A percentile compares a stretch with the other conserved stretches of the same genome.
Conservation (phyloP, 208 protist genomes). For the Trypanosoma melophagium region DNA sequence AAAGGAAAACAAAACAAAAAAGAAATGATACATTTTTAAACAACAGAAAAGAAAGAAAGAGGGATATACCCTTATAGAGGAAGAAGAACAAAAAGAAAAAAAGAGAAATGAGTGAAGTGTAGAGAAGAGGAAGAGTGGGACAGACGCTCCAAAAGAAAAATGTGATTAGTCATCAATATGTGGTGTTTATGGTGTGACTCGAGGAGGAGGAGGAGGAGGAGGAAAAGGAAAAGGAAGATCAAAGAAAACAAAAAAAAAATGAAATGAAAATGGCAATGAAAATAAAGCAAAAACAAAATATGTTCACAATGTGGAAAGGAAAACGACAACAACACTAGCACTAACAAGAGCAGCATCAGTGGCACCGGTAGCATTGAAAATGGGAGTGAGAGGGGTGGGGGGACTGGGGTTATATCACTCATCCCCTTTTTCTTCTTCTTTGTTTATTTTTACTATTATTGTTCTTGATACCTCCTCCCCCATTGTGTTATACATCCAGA, state of each 20-base stretch:
- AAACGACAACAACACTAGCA: no score
- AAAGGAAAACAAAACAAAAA: conserved; percentile 8
- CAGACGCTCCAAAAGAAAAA: neutral
- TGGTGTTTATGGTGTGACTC: no score
- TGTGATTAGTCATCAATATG: neutral
- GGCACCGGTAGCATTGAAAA: no score
- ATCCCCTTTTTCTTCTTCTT: no score
- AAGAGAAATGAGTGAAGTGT: neutral
- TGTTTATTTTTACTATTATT: no score
- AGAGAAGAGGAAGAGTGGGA: conserved; percentile 11
- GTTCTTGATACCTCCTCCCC: no score
- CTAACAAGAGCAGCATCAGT: no score
- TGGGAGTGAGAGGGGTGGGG: no score
- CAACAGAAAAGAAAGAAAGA: conserved; percentile 23
- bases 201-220: neutral
- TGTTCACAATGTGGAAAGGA: neutral
- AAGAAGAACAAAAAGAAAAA: conserved; percentile 14
- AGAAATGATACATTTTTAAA: conserved; percentile 2
- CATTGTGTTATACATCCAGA: no score
- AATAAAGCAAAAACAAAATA: conserved; percentile 8
- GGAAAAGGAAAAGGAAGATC: neutral
- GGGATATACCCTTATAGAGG: no score
- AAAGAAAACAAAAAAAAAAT: neutral
- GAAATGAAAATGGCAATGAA: neutral
- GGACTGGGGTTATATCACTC: no score